Evolutionary conservation across 129 eudicot species (phyloP).

Genomic region (Chrysanthemum seticuspe): DNA sequence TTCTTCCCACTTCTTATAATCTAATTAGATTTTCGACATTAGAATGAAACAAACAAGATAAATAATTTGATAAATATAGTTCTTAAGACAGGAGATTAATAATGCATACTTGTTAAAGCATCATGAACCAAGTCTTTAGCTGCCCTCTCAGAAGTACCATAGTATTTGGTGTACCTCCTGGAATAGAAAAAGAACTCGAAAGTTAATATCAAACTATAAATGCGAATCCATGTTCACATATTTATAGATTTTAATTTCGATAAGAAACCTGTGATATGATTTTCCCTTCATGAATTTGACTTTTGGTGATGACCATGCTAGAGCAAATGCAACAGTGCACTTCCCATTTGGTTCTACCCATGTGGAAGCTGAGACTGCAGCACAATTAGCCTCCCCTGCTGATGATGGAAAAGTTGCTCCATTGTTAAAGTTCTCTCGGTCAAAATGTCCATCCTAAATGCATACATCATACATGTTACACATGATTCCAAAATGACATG

Average conservation of each 20-base stretch:
- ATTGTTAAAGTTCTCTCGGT: conserved; percentile 64
- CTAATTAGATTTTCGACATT: conserved; percentile 35
- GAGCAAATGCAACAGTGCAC: conserved; percentile 83
- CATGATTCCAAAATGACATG: background rate
- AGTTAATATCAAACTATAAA: background rate
- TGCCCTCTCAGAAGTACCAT: conserved; percentile 81
- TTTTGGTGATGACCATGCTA: conserved; percentile 94
- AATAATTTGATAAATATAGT: background rate
- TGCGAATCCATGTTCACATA: background rate
- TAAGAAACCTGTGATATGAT: conserved; percentile 68
- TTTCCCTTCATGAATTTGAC: conserved; percentile 87
- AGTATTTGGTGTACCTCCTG: conserved; percentile 94
- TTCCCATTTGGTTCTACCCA: conserved; percentile 99
- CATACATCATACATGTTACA: background rate
- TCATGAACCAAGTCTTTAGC: conserved; percentile 83
- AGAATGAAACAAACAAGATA: background rate
- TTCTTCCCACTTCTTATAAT: conserved; percentile 94
- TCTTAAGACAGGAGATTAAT: background rate
- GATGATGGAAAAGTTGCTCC: conserved; percentile 90
- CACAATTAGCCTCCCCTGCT: conserved; percentile 90
- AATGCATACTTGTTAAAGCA: conserved; percentile 74
- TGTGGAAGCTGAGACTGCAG: conserved; percentile 86
- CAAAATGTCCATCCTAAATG: conserved; percentile 78
- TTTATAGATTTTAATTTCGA: background rate
- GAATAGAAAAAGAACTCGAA: background rate